phyloP scores from a whole-genome alignment of 1,284 basidiomycete species.

The Boletus sp. region DNA sequence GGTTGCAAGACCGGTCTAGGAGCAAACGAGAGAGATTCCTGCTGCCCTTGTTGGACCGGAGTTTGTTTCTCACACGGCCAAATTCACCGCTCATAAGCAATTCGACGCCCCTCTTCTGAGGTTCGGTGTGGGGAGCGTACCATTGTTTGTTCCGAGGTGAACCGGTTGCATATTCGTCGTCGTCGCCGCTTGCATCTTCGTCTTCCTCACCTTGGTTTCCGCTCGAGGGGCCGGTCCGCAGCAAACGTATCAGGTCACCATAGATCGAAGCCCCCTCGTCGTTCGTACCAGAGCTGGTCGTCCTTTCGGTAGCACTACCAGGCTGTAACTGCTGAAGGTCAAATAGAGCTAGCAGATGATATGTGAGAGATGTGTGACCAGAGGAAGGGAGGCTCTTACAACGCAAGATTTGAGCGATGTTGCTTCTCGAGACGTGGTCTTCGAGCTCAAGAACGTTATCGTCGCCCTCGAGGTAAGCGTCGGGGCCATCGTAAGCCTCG shows the following conservation, averaged over 20 bases:
- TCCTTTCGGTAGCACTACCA: slow-evolving; percentile 20
- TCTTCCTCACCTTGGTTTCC: slow-evolving; percentile 33
- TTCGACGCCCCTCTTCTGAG: slow-evolving; percentile 66
- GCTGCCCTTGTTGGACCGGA: slow-evolving; percentile 34
- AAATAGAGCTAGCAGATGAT: slow-evolving; percentile 38
- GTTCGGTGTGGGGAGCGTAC: slow-evolving; percentile 54
- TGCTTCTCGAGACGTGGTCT: slow-evolving; percentile 11
- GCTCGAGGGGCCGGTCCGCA: slow-evolving; percentile 13
- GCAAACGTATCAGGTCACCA: slow-evolving; percentile 22
- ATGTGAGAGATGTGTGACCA: neutral
- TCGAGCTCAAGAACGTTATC: slow-evolving; percentile 30
- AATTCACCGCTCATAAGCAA: slow-evolving; percentile 84
- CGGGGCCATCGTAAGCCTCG: slow-evolving; percentile 31
- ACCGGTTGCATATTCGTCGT: slow-evolving; percentile 32
- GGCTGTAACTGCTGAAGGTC: slow-evolving; percentile 34
- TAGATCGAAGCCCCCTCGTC: slow-evolving; percentile 21
- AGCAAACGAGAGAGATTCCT: slow-evolving; percentile 49
- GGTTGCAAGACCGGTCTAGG: slow-evolving; percentile 37
- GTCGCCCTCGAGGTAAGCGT: slow-evolving; percentile 30
- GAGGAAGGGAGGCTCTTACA: slow-evolving; percentile 28
- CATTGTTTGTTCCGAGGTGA: slow-evolving; percentile 33
- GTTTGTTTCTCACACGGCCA: slow-evolving; percentile 59
- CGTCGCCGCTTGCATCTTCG: slow-evolving; percentile 37
- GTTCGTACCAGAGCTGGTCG: slow-evolving; percentile 33
- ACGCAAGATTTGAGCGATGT: slow-evolving; percentile 34